Evolutionary conservation across 1,284 basidiomycete genomes (phyloP).

Genomic region (Phaffia rhodozyma): DNA sequence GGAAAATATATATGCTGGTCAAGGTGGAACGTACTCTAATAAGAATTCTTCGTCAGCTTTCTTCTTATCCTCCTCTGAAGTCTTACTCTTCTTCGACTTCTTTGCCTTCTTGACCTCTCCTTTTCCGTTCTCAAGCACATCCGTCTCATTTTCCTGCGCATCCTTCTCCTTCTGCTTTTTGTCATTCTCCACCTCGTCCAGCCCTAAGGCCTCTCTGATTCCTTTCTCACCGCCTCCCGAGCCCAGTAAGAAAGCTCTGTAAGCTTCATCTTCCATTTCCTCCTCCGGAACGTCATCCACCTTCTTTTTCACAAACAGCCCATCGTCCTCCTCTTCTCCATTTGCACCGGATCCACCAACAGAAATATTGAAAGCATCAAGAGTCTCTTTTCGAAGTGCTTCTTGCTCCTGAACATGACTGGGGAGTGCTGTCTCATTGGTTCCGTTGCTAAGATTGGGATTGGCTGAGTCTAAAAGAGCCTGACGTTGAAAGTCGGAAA

Average conservation of each 20-base stretch:
- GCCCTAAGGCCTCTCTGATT: constrained; percentile 44
- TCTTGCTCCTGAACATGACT: constrained; percentile 72
- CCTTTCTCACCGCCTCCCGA: constrained; percentile 62
- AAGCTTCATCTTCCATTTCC: constrained; percentile 65
- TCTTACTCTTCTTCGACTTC: constrained; percentile 49
- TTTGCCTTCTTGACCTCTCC: constrained; percentile 46
- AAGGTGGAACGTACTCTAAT: constrained; percentile 53
- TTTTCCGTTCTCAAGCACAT: constrained; percentile 59
- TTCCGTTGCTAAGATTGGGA: constrained; percentile 36
- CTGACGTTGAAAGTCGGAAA: constrained; percentile 18
- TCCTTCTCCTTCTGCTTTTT: constrained; percentile 40
- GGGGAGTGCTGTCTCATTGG: constrained; percentile 31
- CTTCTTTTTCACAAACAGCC: constrained; percentile 29
- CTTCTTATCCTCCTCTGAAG: constrained; percentile 24
- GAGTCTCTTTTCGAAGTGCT: constrained; percentile 65
- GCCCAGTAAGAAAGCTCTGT: constrained; percentile 62
- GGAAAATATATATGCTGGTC: not conserved
- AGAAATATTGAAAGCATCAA: constrained; percentile 48
- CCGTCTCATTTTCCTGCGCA: constrained; percentile 43
- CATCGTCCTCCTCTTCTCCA: constrained; percentile 36
- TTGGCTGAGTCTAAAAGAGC: constrained; percentile 39
- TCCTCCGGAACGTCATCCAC: constrained; percentile 47
- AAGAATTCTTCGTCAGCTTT: constrained; percentile 53
- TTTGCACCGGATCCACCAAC: constrained; percentile 28
- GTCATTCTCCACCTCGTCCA: constrained; percentile 15